These are phyloP conservation scores for Polyporus arcularius DNA, from an alignment of 768 basidiomycete genomes.

Conservation along the genomic window DNA sequence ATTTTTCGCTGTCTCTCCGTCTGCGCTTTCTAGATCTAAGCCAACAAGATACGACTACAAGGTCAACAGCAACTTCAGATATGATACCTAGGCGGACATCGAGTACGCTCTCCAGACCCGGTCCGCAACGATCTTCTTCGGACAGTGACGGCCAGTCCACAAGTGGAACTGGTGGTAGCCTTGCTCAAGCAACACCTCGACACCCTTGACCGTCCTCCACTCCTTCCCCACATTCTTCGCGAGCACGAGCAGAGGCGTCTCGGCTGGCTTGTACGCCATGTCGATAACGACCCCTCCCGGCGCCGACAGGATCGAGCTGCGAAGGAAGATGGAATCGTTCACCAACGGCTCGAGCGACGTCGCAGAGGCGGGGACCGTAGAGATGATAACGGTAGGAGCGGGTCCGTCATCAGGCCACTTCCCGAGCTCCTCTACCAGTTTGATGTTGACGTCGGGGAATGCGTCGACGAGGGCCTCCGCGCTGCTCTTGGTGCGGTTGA, in stretches of 20 bases:
- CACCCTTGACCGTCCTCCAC: conserved; percentile 76
- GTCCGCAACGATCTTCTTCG: conserved; percentile 46
- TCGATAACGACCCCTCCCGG: conserved; percentile 82
- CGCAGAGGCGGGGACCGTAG: conserved; percentile 79
- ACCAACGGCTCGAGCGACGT: conserved; percentile 43
- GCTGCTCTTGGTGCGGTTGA: conserved; percentile 79
- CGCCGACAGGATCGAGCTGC: conserved; percentile 57
- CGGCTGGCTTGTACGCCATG: conserved; percentile 90
- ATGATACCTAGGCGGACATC: not conserved
- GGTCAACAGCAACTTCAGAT: too few relatives aligned
- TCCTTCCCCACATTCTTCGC: conserved; percentile 51
- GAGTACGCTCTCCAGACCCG: conserved; percentile 51
- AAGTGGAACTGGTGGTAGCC: conserved; percentile 82
- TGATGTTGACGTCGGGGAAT: conserved; percentile 68
- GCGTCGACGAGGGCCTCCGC: conserved; percentile 66
- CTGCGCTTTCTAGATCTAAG: not conserved
- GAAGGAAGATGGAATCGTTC: conserved; percentile 48
- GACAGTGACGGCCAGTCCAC: conserved; percentile 76
- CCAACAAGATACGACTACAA: not conserved
- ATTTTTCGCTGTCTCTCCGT: not conserved
- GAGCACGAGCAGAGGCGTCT: conserved; percentile 76
- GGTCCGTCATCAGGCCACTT: conserved; percentile 45
- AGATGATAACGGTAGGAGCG: conserved; percentile 76
- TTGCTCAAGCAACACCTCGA: conserved; percentile 87
- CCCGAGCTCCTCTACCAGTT: conserved; percentile 59